Evolutionary conservation across 257 asterid genomes (phyloP), one percentile per base, ranked within the genome.

Genomic region (Solanum gracilifrons): DNA sequence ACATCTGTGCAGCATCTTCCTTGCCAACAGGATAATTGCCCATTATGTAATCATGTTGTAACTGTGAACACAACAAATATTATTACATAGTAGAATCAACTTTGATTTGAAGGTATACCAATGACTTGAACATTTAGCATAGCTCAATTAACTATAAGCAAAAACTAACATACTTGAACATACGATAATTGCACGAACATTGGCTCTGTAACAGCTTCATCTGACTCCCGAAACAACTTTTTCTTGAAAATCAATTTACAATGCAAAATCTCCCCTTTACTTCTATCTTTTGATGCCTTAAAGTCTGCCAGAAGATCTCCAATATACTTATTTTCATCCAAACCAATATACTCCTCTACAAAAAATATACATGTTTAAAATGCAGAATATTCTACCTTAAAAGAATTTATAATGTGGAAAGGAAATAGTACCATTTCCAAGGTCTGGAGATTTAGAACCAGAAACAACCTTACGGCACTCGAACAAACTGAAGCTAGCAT

Each of bases 11-110:
- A 36, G 99, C 98, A 93, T 97, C 99, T 88, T 97, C 99, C 92
- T 92, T 96, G 89, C 99, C 99, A 89, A 97, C 96, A 43, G 99
- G 99, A 91, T 97, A 97, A 92, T 97, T 96, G 29, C 99, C 99
- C 51, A 92, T 84, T 62, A 93, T 94, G 91, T 97, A 97, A 92
- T 97, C 99, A 87, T 97, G 98, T 91, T 97, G 99, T 68, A 97
- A 92, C 99, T 97, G 99, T 71, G 90, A 88, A 85, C 68, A 90
- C 16, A 25, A 90, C 21, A 77, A 82, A 23, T 15, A 31, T 86
- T 33, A 51, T n/a, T 25, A 73, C 68, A 43, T 27, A 73, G 13
- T 85, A 73, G 75, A 83, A 46, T 43, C 77, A 87, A 75, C 66
- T 89, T 48, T 55, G 73, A 66, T 33, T 48, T 82, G 85, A 82